Evolutionary conservation across 2,329 filamentous ascomycete genomes (phyloP).

Genomic region (Zymoseptoria ardabiliae): DNA sequence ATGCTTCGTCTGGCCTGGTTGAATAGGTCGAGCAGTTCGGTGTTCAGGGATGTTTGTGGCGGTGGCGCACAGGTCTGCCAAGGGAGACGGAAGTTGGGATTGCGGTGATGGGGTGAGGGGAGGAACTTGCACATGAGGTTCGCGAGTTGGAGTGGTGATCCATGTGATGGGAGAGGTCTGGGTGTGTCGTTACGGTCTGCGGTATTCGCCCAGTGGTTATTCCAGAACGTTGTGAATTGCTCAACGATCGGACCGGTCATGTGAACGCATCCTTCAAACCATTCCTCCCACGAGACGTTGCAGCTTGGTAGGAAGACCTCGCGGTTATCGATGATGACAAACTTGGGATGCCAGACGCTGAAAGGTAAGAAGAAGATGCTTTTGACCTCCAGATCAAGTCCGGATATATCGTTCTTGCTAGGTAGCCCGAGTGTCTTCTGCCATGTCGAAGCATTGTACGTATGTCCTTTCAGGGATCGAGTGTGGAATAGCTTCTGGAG

Average conservation of each 20-base stretch:
- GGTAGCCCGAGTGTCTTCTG: constrained; percentile 56
- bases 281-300: constrained; percentile 82
- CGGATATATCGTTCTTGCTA: constrained; percentile 43
- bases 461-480: constrained; percentile 52
- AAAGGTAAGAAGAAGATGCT: constrained; percentile 73
- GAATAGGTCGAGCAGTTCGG: constrained; percentile 55
- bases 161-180: not conserved
- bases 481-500: constrained; percentile 71
- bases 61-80: constrained; percentile 42
- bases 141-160: not conserved
- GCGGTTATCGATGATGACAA: constrained; percentile 62
- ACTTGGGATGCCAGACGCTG: constrained; percentile 85
- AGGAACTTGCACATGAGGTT: constrained; percentile 55
- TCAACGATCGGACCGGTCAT: constrained; percentile 55
- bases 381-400: constrained; percentile 64
- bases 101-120: constrained; percentile 65
- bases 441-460: constrained; percentile 57
- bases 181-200: constrained; percentile 8
- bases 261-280: constrained; percentile 72
- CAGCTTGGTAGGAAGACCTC: constrained; percentile 67
- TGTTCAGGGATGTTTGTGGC: constrained; percentile 61
- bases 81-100: constrained; percentile 56
- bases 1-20: constrained; percentile 51
- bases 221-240: constrained; percentile 60
- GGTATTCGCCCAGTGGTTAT: constrained; percentile 55